phyloP scores from a whole-genome alignment of 305 asterid genomes.

The Ilex paraguariensis region DNA sequence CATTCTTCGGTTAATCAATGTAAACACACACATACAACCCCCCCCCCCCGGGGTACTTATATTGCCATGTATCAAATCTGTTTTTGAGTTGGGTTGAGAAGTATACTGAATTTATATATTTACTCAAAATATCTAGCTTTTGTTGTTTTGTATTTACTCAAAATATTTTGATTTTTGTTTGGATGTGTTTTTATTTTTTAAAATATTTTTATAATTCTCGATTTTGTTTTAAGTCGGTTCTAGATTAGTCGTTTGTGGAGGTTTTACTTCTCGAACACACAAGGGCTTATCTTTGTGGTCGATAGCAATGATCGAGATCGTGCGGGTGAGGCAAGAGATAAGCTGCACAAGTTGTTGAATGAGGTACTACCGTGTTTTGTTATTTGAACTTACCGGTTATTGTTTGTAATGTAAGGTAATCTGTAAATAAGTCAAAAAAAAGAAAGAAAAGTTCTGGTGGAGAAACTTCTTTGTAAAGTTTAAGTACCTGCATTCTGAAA shows the following conservation, averaged over 20 bases:
- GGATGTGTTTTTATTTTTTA: too few relatives aligned
- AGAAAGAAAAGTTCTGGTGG: background rate
- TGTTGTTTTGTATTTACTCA: background rate
- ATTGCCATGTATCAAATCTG: too few relatives aligned
- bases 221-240: background rate
- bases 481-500: background rate
- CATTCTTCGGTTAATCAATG: too few relatives aligned
- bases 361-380: slow-evolving; percentile 8
- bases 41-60: too few relatives aligned
- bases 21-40: too few relatives aligned
- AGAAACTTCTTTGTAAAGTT: background rate
- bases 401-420: background rate
- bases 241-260: slow-evolving; percentile 23
- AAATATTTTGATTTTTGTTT: too few relatives aligned
- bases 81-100: background rate
- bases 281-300: slow-evolving; percentile 22
- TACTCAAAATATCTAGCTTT: too few relatives aligned
- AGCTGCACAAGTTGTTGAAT: slow-evolving; percentile 19
- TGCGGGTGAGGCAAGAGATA: slow-evolving; percentile 20
- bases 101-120: too few relatives aligned
- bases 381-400: background rate
- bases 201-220: background rate
- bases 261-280: slow-evolving; percentile 20
- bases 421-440: too few relatives aligned
- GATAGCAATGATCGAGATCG: slow-evolving; percentile 24